Base-by-base conservation (phyloP, 192 early-diverging fungal genomes). In the Entomortierella lignicola region DNA sequence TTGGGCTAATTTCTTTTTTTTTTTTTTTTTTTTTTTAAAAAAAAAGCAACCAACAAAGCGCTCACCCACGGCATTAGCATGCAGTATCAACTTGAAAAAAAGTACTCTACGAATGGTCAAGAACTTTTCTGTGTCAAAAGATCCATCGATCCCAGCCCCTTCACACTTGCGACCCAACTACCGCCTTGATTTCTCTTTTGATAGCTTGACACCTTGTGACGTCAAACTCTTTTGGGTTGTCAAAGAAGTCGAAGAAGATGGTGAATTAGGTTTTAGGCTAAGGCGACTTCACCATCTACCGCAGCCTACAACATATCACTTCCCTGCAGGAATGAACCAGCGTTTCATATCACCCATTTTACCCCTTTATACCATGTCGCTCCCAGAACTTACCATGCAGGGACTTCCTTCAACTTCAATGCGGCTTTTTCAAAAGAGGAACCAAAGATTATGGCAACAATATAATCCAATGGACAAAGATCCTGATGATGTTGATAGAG, bases 291-390 rank as follows among this genome's bases (percentile, higher is more conserved):
- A 79, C 21, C 75, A 79, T 43, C 25, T 79, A 17, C 75, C 75
- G 2, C 75, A 79, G 25, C 75, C 75, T 0, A 79, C 75, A 17
- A 66, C 75, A 8, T 79, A 79, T 12, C 75, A 79, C 23, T 79
- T 79, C 51, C 75, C 75, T 32, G 75, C 75, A 8, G 75, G 75
- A 5, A 65, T 79, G 75, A 79, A 79, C 68, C 75, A 79, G 32
- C 60, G 68, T 0, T 79, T 79, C 41, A 79, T 70, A 29, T 79
- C 75, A 6, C 75, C 75, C 4, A 66, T 79, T 6, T n/a, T 79
- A 47, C 75, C 75, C 12, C 67, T 79, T 15, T 79, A 79, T 58
- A 79, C 75, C 30, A 79, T 79, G 75, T 79, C 75, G 0, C 56
- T 79, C n/a, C 75, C 75, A 8, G 75, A 79, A 21, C 32, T 79